These are phyloP conservation scores for Zarea fungicola DNA, from an alignment of 2,329 filamentous ascomycete species.

Conservation along the genomic window DNA sequence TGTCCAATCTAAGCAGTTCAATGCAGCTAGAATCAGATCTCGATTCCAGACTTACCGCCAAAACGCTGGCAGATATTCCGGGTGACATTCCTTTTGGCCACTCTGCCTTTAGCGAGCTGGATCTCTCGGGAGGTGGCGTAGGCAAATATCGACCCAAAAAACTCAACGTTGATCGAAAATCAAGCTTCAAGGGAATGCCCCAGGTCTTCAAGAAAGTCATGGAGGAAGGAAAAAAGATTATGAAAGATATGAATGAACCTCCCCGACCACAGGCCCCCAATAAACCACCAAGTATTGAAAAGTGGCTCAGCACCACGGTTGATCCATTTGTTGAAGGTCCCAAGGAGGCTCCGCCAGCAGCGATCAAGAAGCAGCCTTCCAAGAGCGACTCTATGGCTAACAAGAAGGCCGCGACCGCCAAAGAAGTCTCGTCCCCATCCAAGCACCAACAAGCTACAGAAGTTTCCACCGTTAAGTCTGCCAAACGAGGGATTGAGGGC, in stretches of 20 bases:
- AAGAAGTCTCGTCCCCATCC: too few species aligned
- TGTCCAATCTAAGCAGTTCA: slow-evolving; percentile 21
- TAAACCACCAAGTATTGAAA: slow-evolving; percentile 59
- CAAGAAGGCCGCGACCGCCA: background rate
- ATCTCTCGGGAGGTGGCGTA: slow-evolving; percentile 47
- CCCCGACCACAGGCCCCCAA: slow-evolving; percentile 45
- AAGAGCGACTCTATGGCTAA: background rate
- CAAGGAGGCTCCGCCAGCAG: slow-evolving; percentile 13
- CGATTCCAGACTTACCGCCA: slow-evolving; percentile 36
- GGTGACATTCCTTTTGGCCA: slow-evolving; percentile 58
- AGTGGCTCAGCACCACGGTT: slow-evolving; percentile 58
- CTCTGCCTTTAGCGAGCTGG: slow-evolving; percentile 62
- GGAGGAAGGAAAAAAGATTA: slow-evolving; percentile 59
- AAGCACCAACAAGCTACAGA: too few species aligned
- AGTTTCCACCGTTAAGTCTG: too few species aligned
- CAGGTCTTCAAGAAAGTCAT: slow-evolving; percentile 61
- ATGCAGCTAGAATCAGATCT: slow-evolving; percentile 27
- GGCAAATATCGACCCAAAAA: slow-evolving; percentile 36
- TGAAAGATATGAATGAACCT: slow-evolving; percentile 55
- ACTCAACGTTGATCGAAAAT: slow-evolving; percentile 46
- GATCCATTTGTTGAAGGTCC: slow-evolving; percentile 53
- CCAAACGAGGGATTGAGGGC: too few species aligned
- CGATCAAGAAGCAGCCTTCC: background rate
- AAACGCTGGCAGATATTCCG: slow-evolving; percentile 50
- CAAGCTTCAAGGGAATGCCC: slow-evolving; percentile 56